Percentiles rank a stretch among this genome's conserved stretches.
phyloP scores from a whole-genome alignment of 176 grass and related monocot species.

The Triticum urartu region DNA sequence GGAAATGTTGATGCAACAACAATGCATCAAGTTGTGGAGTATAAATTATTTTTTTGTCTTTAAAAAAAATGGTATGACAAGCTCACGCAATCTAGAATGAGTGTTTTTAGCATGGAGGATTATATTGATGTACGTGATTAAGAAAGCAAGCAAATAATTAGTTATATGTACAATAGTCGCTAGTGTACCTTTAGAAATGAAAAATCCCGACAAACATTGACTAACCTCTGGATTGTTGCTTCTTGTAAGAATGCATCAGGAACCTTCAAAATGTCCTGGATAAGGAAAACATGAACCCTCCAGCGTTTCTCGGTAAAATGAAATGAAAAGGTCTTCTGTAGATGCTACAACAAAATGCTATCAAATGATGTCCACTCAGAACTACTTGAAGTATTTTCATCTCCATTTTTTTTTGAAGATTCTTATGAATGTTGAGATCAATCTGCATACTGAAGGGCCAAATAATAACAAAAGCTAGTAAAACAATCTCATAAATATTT shows the following conservation, averaged over 20 bases:
- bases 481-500: too few species aligned
- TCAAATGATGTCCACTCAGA: conserved; percentile 76
- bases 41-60: too few species aligned
- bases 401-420: too few species aligned
- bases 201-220: background rate
- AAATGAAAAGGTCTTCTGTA: conserved; percentile 87
- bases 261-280: conserved; percentile 81
- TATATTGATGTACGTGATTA: background rate
- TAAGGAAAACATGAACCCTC: conserved; percentile 82
- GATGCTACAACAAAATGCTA: conserved; percentile 81
- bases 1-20: too few species aligned
- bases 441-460: too few species aligned
- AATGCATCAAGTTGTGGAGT: too few species aligned
- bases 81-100: background rate
- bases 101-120: background rate
- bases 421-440: too few species aligned
- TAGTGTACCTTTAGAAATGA: background rate
- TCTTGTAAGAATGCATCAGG: conserved; percentile 72
- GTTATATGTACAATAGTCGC: too few species aligned
- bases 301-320: conserved; percentile 79
- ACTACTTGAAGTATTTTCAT: background rate
- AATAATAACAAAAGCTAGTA: too few species aligned
- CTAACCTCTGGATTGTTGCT: conserved; percentile 65
- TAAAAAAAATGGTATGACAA: background rate
- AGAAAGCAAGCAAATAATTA: too few species aligned